These are phyloP conservation scores for Purpureocillium takamizusanense DNA, from an alignment of 2,329 filamentous ascomycete genomes.

Conservation along the genomic window DNA sequence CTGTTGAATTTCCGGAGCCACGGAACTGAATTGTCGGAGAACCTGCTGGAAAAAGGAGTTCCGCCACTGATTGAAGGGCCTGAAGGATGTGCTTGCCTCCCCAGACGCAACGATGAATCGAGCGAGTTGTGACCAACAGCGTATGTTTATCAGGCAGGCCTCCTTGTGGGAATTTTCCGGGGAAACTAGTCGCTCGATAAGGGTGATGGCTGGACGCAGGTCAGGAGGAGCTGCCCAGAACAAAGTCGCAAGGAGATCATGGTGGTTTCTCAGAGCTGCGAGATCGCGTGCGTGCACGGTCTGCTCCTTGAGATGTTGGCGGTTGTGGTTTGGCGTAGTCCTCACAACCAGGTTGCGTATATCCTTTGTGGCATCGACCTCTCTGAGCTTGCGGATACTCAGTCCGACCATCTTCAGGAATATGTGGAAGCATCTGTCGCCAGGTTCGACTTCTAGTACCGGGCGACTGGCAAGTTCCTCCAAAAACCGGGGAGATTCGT, in stretches of 20 bases:
- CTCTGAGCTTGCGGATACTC: constrained; percentile 41
- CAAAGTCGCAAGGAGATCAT: constrained; percentile 57
- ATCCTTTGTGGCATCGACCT: constrained; percentile 41
- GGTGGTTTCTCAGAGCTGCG: constrained; percentile 57
- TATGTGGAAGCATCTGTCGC: constrained; percentile 58
- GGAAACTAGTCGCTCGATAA: constrained; percentile 50
- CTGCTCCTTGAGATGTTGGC: constrained; percentile 55
- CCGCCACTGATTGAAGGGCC: constrained; percentile 38
- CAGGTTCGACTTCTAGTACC: constrained; percentile 38
- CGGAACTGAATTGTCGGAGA: constrained; percentile 47
- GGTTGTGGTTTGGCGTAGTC: constrained; percentile 56
- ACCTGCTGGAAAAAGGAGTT: constrained; percentile 48
- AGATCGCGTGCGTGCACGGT: constrained; percentile 50
- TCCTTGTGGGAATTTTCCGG: constrained; percentile 56
- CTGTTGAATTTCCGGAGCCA: constrained; percentile 45
- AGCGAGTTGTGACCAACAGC: constrained; percentile 54
- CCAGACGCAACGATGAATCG: constrained; percentile 45
- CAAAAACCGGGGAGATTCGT: constrained; percentile 51
- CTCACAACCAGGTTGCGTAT: constrained; percentile 53
- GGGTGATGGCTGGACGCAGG: constrained; percentile 40
- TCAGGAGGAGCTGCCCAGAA: constrained; percentile 54
- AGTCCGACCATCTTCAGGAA: constrained; percentile 56
- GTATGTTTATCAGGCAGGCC: constrained; percentile 54
- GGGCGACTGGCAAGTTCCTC: constrained; percentile 41
- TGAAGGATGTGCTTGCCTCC: constrained; percentile 38